These are phyloP conservation scores for Solanum dulcamara DNA, from an alignment of 257 asterid genomes.

Conservation along the genomic window DNA sequence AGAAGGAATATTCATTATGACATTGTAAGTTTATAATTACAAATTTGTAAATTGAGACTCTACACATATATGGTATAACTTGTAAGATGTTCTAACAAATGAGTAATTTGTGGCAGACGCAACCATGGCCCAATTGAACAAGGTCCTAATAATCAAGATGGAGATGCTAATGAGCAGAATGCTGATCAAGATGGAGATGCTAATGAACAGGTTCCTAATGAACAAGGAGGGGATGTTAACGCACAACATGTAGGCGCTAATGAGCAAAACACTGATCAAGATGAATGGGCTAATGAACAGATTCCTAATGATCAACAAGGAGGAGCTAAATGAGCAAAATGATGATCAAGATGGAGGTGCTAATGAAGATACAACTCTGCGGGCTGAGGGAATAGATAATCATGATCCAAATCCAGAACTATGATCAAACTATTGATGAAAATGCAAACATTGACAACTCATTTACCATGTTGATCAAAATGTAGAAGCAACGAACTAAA, in stretches of 20 bases:
- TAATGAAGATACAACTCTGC: neutral
- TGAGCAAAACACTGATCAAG: neutral
- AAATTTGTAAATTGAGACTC: neutral
- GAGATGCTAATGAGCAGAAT: neutral
- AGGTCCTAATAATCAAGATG: neutral
- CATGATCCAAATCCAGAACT: neutral
- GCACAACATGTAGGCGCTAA: too few relatives aligned
- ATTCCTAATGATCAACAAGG: neutral
- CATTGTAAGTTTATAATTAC: neutral
- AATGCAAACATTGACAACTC: neutral
- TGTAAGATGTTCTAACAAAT: neutral
- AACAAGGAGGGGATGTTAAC: too few relatives aligned
- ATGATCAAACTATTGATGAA: neutral
- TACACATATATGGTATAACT: neutral
- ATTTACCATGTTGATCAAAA: neutral
- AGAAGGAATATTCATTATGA: neutral
- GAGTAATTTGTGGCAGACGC: neutral
- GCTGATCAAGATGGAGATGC: neutral
- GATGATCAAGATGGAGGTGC: neutral
- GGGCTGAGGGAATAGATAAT: neutral
- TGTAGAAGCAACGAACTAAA: neutral
- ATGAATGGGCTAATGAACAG: neutral
- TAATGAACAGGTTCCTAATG: neutral
- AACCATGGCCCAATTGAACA: neutral
- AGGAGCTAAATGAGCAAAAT: neutral